These are phyloP conservation scores for Fragaria vesca DNA, from an alignment of 306 rosid genomes.

Conservation along the genomic window DNA sequence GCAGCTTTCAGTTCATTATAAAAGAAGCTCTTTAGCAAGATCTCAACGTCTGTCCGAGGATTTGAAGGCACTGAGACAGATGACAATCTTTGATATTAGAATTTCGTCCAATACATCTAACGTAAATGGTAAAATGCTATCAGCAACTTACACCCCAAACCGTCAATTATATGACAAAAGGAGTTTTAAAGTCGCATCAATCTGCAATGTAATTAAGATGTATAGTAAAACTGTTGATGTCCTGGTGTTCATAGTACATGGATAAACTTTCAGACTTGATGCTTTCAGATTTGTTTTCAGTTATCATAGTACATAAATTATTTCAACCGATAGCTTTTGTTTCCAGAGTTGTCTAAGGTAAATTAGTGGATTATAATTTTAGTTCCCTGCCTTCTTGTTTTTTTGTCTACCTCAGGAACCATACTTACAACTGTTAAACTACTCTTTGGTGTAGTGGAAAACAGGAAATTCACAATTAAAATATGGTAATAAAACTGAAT, in stretches of 20 bases:
- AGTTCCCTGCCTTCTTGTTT: neutral
- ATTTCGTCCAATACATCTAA: neutral
- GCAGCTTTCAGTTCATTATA: slow-evolving; percentile 69
- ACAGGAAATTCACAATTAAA: neutral
- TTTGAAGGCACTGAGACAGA: slow-evolving; percentile 51
- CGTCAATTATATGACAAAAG: neutral
- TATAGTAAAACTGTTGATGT: neutral
- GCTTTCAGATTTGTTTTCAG: no score
- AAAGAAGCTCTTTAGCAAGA: slow-evolving; percentile 69
- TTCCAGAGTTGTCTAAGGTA: neutral
- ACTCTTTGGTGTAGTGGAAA: neutral
- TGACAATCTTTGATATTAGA: slow-evolving; percentile 53
- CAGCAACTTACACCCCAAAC: neutral
- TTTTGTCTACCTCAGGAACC: neutral
- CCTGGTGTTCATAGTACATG: neutral
- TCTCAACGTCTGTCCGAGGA: slow-evolving; percentile 78
- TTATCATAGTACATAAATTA: no score
- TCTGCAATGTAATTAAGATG: neutral
- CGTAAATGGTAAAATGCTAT: neutral
- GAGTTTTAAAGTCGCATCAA: neutral
- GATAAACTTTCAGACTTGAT: neutral
- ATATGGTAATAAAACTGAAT: neutral
- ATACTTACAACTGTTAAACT: neutral
- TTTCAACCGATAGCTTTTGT: neutral
- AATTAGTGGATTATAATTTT: neutral